Percentiles rank a stretch among this genome's conserved stretches.
These are phyloP conservation scores for Eutrema salsugineum DNA, from an alignment of 441 rosid genomes.

Conservation along the genomic window DNA sequence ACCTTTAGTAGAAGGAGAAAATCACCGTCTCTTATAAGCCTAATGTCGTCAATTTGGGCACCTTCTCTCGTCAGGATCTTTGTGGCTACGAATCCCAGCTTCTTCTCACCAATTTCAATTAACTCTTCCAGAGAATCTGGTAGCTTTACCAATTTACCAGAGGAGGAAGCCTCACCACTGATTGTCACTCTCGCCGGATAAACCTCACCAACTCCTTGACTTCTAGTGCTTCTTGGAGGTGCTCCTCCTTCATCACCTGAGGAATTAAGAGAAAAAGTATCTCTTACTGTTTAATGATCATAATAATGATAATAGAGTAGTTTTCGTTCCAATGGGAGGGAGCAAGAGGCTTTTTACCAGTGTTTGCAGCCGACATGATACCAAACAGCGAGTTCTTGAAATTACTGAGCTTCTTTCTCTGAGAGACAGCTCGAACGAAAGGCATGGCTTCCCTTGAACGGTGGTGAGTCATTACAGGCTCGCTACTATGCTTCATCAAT, in stretches of 20 bases:
- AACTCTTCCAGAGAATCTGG: slow-evolving; percentile 68
- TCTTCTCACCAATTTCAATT: slow-evolving; percentile 49
- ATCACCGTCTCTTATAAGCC: slow-evolving; percentile 83
- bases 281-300: not conserved
- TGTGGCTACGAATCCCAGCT: slow-evolving; percentile 50
- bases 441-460: slow-evolving; percentile 30
- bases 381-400: slow-evolving; percentile 63
- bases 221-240: slow-evolving; percentile 19
- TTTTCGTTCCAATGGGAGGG: not conserved
- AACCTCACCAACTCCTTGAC: slow-evolving; percentile 22
- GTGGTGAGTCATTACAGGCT: slow-evolving; percentile 47
- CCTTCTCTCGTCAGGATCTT: slow-evolving; percentile 58
- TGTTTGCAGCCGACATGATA: slow-evolving; percentile 59
- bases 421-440: slow-evolving; percentile 36
- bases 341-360: slow-evolving; percentile 37
- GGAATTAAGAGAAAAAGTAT: not conserved
- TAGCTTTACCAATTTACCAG: slow-evolving; percentile 52
- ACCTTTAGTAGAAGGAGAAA: slow-evolving; percentile 50
- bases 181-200: slow-evolving; percentile 55
- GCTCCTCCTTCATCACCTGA: slow-evolving; percentile 43
- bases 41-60: slow-evolving; percentile 76
- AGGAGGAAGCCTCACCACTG: slow-evolving; percentile 36
- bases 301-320: not conserved
- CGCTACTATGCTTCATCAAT: slow-evolving; percentile 56
- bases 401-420: slow-evolving; percentile 44